phyloP scores from a whole-genome alignment of 495 filamentous ascomycete genomes.

The Xylaria sp. region DNA sequence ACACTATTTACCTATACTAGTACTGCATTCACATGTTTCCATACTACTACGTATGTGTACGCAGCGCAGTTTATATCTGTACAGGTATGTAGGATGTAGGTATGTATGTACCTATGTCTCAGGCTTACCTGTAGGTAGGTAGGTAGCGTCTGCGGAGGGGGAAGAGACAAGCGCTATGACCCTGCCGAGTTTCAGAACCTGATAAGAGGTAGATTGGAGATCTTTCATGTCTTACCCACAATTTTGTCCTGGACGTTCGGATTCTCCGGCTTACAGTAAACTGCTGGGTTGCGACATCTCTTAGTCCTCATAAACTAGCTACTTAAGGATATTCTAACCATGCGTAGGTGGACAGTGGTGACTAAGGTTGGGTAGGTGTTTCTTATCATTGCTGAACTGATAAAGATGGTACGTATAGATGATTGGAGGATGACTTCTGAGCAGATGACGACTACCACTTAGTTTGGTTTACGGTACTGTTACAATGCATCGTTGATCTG shows the following conservation, averaged over 20 bases:
- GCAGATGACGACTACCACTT: conserved; percentile 1
- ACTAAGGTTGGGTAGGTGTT: not conserved
- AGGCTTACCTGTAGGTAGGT: too few species aligned
- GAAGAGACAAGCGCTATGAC: not conserved
- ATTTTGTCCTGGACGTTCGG: conserved; percentile 2
- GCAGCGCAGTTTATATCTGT: too few species aligned
- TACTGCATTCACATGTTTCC: too few species aligned
- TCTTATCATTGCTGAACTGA: not conserved
- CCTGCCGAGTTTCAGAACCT: conserved; percentile 4
- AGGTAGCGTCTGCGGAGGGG: not conserved
- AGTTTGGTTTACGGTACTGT: conserved; percentile 5
- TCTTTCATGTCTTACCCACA: not conserved
- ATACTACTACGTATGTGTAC: not conserved
- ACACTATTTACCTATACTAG: not conserved
- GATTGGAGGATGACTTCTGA: not conserved
- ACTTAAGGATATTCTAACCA: not conserved
- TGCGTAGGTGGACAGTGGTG: not conserved
- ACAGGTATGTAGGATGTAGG: too few species aligned
- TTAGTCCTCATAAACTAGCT: not conserved
- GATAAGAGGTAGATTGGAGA: not conserved
- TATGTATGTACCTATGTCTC: not conserved
- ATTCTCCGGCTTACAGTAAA: conserved; percentile 18
- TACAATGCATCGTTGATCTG: conserved; percentile 14
- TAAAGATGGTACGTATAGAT: not conserved
- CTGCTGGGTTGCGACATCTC: too few species aligned